Base-by-base conservation (phyloP, 2,329 filamentous ascomycete genomes). In the Zasmidium citrigriseum region DNA sequence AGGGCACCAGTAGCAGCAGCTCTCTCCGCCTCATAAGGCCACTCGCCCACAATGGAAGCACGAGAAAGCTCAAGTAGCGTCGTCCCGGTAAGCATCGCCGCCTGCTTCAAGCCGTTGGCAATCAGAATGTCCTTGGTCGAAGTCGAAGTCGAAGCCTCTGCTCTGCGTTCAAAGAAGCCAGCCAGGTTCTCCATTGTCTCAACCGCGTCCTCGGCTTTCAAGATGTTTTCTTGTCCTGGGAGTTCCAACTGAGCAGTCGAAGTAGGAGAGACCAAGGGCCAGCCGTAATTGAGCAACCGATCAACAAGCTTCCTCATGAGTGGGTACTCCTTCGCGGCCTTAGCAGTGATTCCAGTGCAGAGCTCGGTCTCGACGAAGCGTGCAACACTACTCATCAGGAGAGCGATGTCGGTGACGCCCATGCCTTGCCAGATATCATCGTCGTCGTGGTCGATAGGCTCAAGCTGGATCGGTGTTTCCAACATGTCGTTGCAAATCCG, bases 341-440 rank as follows among this genome's bases (percentile, higher is more conserved):
- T 29, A n/a, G n/a, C n/a, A n/a, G n/a, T n/a, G 2, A 52, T 41
- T 11, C 57, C 57, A 3, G 34, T 46, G 52, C 59, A 58, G 23
- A 54, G 62, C n/a, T 54, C 59, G 38, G 53, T 47, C 22, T 58
- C 52, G 41, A 64, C 53, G 50, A 60, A 64, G 16, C 48, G 46
- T 46, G 59, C 56, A 2, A 60, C 54, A 20, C 58, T 49, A 18
- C 49, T 57, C 24, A 62, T 53, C 12, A 46, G 51, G n/a, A 57
- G 50, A 7, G 57, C 59, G 14, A 62, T 34, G 22, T 44, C 48
- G 16, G 46, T n/a, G 12, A 55, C 38, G 38, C 52, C 51, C 10
- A 38, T 16, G 48, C 23, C 18, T n/a, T 23, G 11, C 12, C 16
- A 49, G 22, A 18, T 14, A 12, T 23, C 16, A 7, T 23, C 16